phyloP scores from a whole-genome alignment of 768 basidiomycete genomes.

The Nidularia pulvinata region DNA sequence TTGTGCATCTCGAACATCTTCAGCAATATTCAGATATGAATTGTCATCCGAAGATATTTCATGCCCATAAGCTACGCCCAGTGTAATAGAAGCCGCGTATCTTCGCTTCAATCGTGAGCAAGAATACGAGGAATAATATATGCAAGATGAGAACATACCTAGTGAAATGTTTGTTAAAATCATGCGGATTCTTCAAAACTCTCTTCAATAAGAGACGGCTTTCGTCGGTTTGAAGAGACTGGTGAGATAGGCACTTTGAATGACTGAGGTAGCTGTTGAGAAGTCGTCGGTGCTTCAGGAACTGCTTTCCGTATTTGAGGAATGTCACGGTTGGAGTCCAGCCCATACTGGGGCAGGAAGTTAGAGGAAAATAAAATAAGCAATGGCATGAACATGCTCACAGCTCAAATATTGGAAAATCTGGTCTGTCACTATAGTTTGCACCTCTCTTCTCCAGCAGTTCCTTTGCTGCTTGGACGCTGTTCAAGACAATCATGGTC shows the following conservation, averaged over 20 bases:
- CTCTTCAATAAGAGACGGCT: background rate
- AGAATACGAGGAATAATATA: background rate
- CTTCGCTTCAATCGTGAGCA: background rate
- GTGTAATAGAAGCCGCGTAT: background rate
- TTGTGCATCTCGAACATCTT: background rate
- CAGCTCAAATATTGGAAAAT: slow-evolving; percentile 13
- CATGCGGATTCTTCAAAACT: background rate
- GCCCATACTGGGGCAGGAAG: slow-evolving; percentile 7
- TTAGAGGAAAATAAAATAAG: background rate
- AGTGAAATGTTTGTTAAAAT: background rate
- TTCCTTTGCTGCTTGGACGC: slow-evolving; percentile 17
- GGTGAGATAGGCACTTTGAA: slow-evolving; percentile 1
- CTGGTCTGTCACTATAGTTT: slow-evolving; percentile 20
- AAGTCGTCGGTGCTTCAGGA: slow-evolving; percentile 11
- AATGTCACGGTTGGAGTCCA: slow-evolving; percentile 9
- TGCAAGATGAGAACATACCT: background rate
- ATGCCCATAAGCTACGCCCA: background rate
- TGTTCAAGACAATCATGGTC: slow-evolving; percentile 17
- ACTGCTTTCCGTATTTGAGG: slow-evolving; percentile 12
- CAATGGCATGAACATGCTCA: slow-evolving; percentile 4
- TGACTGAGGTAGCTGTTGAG: slow-evolving; percentile 7
- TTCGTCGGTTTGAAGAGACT: slow-evolving; percentile 6
- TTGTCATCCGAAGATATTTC: background rate
- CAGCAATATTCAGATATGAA: background rate
- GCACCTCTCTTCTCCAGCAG: slow-evolving; percentile 21